phyloP scores from a whole-genome alignment of 495 filamentous ascomycete species.

The Penicillium subrubescens region DNA sequence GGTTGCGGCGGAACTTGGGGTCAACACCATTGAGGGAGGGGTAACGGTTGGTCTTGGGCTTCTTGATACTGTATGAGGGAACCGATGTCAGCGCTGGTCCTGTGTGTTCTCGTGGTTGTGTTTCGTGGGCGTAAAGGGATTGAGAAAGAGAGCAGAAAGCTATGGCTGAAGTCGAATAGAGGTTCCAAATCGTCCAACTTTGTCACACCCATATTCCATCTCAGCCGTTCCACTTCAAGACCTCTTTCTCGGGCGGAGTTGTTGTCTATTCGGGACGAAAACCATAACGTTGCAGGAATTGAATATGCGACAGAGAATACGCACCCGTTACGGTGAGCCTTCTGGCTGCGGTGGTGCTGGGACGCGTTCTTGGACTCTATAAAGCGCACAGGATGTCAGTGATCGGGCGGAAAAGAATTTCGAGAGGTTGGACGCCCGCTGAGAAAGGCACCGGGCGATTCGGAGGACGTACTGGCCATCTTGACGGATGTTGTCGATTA shows the following conservation, averaged over 20 bases:
- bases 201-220: neutral
- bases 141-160: conserved; percentile 2
- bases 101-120: neutral
- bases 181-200: conserved; percentile 8
- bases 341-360: conserved; percentile 95
- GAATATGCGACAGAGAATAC: conserved; percentile 30
- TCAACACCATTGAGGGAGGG: conserved; percentile 98
- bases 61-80: conserved; percentile 83
- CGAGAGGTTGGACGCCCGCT: conserved; percentile 5
- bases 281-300: neutral
- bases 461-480: conserved; percentile 53
- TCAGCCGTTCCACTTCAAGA: neutral
- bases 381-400: conserved; percentile 33
- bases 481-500: conserved; percentile 52
- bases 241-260: neutral
- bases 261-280: neutral
- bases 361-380: conserved; percentile 99
- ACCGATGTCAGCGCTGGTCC: conserved; percentile 34
- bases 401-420: conserved; percentile 8
- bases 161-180: neutral
- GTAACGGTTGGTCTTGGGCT: conserved; percentile 98
- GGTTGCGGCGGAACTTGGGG: conserved; percentile 99
- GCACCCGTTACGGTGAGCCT: conserved; percentile 98
- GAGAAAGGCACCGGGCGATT: neutral
- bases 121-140: neutral